Evolutionary conservation across 208 protist species (phyloP).

Genomic region (Wallacemonas collosoma): DNA sequence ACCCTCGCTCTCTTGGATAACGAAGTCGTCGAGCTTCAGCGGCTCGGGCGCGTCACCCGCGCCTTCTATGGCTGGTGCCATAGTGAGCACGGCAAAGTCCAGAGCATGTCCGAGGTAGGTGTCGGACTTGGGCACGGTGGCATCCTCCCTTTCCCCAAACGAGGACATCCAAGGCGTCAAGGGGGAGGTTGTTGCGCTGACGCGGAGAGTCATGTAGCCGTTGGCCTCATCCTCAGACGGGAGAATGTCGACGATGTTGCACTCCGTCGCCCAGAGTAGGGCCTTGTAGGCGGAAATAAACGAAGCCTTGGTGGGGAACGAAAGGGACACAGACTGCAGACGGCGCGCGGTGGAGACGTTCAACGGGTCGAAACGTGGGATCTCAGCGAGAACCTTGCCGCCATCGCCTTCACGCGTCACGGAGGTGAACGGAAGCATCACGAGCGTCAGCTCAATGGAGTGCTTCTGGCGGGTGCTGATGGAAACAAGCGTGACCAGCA

Average conservation of each 20-base stretch:
- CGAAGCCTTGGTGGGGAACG: conserved; percentile 67
- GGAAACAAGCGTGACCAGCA: conserved; percentile 73
- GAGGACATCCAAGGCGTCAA: conserved; percentile 62
- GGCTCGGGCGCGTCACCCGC: conserved; percentile 30
- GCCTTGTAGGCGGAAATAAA: conserved; percentile 85
- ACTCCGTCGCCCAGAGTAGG: conserved; percentile 83
- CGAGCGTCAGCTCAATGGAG: conserved; percentile 70
- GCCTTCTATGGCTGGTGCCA: conserved; percentile 27
- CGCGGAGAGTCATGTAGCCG: conserved; percentile 46
- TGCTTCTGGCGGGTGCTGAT: conserved; percentile 63
- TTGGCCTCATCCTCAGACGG: conserved; percentile 22
- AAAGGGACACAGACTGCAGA: conserved; percentile 64
- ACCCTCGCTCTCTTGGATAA: conserved; percentile 36
- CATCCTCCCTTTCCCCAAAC: conserved; percentile 22
- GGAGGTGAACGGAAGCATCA: conserved; percentile 66
- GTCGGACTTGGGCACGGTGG: conserved; percentile 21
- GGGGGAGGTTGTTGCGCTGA: conserved; percentile 59
- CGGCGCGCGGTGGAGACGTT: conserved; percentile 48
- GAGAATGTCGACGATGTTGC: conserved; percentile 64
- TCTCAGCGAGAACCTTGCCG: conserved; percentile 56
- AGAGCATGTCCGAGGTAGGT: conserved; percentile 55
- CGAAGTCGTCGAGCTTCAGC: conserved; percentile 67
- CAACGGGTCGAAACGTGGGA: conserved; percentile 63
- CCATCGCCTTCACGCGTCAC: conserved; percentile 29
- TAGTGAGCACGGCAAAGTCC: conserved; percentile 56